phyloP scores from a whole-genome alignment of 1,284 basidiomycete genomes.

The Cystobasidium sp. region DNA sequence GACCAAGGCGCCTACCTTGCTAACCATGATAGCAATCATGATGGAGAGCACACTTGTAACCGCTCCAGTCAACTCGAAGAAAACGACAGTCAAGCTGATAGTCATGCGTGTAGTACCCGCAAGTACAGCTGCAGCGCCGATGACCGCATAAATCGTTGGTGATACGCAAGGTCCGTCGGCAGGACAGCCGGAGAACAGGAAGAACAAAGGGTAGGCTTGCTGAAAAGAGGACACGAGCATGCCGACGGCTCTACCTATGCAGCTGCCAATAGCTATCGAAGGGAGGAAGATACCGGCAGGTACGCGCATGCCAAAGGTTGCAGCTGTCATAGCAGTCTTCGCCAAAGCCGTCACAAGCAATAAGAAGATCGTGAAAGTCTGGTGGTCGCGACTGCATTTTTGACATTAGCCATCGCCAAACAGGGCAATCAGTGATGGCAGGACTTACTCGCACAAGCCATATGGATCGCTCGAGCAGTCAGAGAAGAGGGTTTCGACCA shows the following conservation, averaged over 20 bases:
- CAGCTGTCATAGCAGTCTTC: slow-evolving; percentile 79
- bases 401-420: not conserved
- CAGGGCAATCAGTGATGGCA: too few relatives aligned
- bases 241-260: slow-evolving; percentile 87
- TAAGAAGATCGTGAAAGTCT: slow-evolving; percentile 28
- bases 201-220: slow-evolving; percentile 66
- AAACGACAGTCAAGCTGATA: slow-evolving; percentile 75
- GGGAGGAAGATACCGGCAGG: slow-evolving; percentile 98
- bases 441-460: slow-evolving; percentile 67
- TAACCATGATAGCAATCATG: slow-evolving; percentile 91
- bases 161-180: slow-evolving; percentile 72
- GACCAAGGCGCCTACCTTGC: slow-evolving; percentile 62
- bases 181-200: slow-evolving; percentile 69
- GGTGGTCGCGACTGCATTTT: slow-evolving; percentile 27
- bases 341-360: slow-evolving; percentile 61
- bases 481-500: slow-evolving; percentile 71
- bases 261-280: slow-evolving; percentile 92
- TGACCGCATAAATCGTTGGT: slow-evolving; percentile 79
- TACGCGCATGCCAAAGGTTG: slow-evolving; percentile 92
- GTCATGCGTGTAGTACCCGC: slow-evolving; percentile 81
- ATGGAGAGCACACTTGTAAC: slow-evolving; percentile 91
- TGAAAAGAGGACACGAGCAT: slow-evolving; percentile 80
- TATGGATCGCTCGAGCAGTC: slow-evolving; percentile 73
- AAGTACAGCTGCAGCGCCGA: slow-evolving; percentile 78
- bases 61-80: slow-evolving; percentile 94